Percentiles rank a stretch among this genome's conserved stretches.
phyloP scores from a whole-genome alignment of 2,329 filamentous ascomycete genomes.

The Aspergillus aculeatus region DNA sequence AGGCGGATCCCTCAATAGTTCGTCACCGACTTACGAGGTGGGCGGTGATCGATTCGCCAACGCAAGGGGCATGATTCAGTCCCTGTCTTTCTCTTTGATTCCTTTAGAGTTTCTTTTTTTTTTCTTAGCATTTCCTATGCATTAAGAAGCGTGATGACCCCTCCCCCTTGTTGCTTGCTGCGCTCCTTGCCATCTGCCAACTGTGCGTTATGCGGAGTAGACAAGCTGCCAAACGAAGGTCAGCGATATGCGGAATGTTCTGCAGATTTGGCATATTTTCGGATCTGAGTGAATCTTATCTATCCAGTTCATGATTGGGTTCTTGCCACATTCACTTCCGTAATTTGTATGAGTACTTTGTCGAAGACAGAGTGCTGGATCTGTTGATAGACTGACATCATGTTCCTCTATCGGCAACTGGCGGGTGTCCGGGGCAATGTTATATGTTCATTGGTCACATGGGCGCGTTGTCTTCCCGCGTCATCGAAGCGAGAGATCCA shows the following conservation, averaged over 20 bases:
- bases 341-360: background rate
- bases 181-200: background rate
- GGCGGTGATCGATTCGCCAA: background rate
- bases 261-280: background rate
- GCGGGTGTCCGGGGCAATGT: background rate
- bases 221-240: background rate
- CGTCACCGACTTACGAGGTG: background rate
- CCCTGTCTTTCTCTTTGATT: background rate
- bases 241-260: background rate
- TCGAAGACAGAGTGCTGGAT: too few species aligned
- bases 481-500: background rate
- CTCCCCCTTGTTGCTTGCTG: background rate
- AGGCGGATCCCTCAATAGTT: background rate
- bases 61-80: background rate
- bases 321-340: background rate
- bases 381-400: background rate
- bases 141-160: background rate
- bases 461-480: conserved; percentile 17
- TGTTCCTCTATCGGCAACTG: background rate
- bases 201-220: background rate
- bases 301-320: background rate
- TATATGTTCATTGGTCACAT: conserved; percentile 13
- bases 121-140: background rate
- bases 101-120: background rate
- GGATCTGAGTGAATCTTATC: background rate